These are phyloP conservation scores for Eremothecium sinecaudum DNA, from an alignment of 1,139 yeast species.

Conservation along the genomic window DNA sequence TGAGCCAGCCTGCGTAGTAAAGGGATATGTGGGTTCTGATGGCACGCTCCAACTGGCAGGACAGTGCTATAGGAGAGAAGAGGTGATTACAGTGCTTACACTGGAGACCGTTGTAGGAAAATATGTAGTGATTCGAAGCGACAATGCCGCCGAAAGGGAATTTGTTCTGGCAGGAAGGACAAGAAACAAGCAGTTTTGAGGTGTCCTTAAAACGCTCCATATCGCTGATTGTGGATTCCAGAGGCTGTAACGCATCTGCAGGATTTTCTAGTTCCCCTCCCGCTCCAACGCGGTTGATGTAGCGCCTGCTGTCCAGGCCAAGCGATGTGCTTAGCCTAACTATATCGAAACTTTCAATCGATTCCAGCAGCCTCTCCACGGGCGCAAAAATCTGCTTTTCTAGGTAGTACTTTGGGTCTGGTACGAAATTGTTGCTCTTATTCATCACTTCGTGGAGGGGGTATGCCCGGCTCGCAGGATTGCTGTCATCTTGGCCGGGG, in stretches of 20 bases:
- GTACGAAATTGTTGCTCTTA: constrained; percentile 43
- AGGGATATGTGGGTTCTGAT: constrained; percentile 61
- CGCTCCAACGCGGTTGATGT: constrained; percentile 39
- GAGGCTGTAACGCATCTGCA: constrained; percentile 51
- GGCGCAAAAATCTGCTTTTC: constrained; percentile 90
- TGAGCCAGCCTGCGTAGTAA: constrained; percentile 80
- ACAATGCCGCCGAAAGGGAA: constrained; percentile 71
- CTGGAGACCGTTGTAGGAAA: constrained; percentile 59
- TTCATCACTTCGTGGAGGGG: constrained; percentile 62
- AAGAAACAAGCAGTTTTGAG: constrained; percentile 45
- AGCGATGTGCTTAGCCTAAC: constrained; percentile 66
- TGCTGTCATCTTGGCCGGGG: constrained; percentile 13
- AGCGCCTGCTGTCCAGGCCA: constrained; percentile 67
- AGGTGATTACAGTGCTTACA: constrained; percentile 52
- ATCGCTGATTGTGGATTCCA: constrained; percentile 77
- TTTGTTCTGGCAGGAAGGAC: constrained; percentile 50
- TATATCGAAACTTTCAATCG: constrained; percentile 80
- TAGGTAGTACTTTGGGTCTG: constrained; percentile 72
- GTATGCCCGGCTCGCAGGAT: constrained; percentile 64
- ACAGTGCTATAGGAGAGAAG: constrained; percentile 46
- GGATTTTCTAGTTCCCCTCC: constrained; percentile 32
- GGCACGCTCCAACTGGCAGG: constrained; percentile 63
- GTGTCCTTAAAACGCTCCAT: constrained; percentile 70
- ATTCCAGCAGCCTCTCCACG: constrained; percentile 74
- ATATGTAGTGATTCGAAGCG: constrained; percentile 48